Evolutionary conservation across 163 green algal species (phyloP).

Genomic region (Picocystis sp.): DNA sequence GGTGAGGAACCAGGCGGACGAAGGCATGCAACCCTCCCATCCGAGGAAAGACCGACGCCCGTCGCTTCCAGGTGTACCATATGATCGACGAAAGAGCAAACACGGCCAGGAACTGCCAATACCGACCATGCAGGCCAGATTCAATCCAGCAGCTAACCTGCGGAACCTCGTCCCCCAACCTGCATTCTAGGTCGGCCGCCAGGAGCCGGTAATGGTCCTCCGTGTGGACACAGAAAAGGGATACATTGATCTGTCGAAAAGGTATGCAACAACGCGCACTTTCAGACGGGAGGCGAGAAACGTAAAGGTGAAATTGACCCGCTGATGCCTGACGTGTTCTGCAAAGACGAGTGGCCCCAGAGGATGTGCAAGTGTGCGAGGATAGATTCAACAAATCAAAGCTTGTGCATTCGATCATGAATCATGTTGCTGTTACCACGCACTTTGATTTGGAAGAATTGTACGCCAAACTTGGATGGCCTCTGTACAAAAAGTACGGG

Average conservation of each 20-base stretch:
- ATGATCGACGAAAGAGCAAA: no score
- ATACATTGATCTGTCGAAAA: constrained; percentile 98
- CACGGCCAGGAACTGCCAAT: no score
- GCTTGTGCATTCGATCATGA: constrained; percentile 97
- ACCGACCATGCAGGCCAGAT: no score
- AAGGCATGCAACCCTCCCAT: no score
- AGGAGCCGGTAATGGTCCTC: constrained; percentile 98
- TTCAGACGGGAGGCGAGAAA: no score
- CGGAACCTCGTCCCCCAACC: not conserved
- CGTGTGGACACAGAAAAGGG: constrained; percentile 98
- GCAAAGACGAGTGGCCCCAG: constrained; percentile 58
- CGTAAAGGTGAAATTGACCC: not conserved
- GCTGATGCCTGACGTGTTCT: not conserved
- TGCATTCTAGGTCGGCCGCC: constrained; percentile 55
- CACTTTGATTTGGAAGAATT: constrained; percentile 45
- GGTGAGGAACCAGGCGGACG: no score
- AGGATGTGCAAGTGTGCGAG: constrained; percentile 59
- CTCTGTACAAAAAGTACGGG: constrained; percentile 85
- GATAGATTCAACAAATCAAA: constrained; percentile 79
- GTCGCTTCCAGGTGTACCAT: no score
- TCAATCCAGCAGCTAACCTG: not conserved
- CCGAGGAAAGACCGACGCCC: no score
- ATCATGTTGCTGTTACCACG: constrained; percentile 89
- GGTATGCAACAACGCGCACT: constrained; percentile 9
- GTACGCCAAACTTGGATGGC: constrained; percentile 63